Percentiles rank a stretch among this genome's conserved stretches.
phyloP scores from a whole-genome alignment of 2,329 filamentous ascomycete species.

The Fusarium papillatum region DNA sequence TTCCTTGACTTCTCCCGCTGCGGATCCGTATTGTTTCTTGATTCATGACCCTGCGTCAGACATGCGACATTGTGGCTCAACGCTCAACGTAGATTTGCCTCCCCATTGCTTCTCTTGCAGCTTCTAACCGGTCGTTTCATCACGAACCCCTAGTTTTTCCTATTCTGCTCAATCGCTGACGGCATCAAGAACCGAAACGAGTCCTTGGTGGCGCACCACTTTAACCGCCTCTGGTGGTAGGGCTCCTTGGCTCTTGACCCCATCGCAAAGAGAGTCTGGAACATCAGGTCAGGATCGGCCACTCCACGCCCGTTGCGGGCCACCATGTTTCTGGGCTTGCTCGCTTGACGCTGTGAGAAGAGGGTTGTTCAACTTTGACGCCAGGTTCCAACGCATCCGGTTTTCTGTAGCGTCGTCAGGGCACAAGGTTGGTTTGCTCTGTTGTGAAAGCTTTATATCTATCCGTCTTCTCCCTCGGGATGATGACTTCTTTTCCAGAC shows the following conservation, averaged over 20 bases:
- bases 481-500: slow-evolving; percentile 9
- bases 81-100: slow-evolving; percentile 20
- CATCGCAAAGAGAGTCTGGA: slow-evolving; percentile 21
- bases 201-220: slow-evolving; percentile 26
- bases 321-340: not conserved
- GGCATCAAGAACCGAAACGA: not conserved
- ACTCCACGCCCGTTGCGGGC: slow-evolving; percentile 33
- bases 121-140: slow-evolving; percentile 28
- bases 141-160: slow-evolving; percentile 8
- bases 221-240: slow-evolving; percentile 24
- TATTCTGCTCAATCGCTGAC: slow-evolving; percentile 1
- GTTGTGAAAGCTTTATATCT: slow-evolving; percentile 22
- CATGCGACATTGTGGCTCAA: slow-evolving; percentile 31
- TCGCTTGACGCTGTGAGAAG: slow-evolving; percentile 2
- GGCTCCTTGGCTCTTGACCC: not conserved
- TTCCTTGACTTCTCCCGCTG: not conserved
- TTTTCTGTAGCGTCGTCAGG: not conserved
- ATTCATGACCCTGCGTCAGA: slow-evolving; percentile 13
- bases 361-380: slow-evolving; percentile 25
- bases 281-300: slow-evolving; percentile 30
- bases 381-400: slow-evolving; percentile 25
- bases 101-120: slow-evolving; percentile 18
- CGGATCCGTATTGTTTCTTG: not conserved
- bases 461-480: slow-evolving; percentile 11
- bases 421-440: not conserved